These are phyloP conservation scores for Iberis pinnata DNA, from an alignment of 345 rosid genomes.

Conservation along the genomic window DNA sequence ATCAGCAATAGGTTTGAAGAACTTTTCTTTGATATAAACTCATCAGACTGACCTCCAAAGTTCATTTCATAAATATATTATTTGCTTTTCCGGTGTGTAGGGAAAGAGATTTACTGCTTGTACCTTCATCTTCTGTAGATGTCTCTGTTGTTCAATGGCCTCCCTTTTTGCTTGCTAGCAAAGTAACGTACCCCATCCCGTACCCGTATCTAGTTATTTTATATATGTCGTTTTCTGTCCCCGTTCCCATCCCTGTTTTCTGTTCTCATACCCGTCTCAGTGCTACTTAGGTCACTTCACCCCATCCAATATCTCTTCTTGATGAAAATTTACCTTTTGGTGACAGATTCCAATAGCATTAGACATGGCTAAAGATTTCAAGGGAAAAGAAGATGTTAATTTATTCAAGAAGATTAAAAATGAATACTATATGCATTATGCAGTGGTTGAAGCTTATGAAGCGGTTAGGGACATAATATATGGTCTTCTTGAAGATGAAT, in stretches of 20 bases:
- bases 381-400: slow-evolving; percentile 56
- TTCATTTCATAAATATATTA: slow-evolving; percentile 9
- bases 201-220: too few relatives aligned
- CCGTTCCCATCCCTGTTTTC: too few relatives aligned
- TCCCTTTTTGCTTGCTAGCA: slow-evolving; percentile 94
- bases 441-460: slow-evolving; percentile 79
- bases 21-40: slow-evolving; percentile 19
- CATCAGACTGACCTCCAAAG: slow-evolving; percentile 3
- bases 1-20: slow-evolving; percentile 62
- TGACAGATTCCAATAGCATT: slow-evolving; percentile 90
- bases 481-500: slow-evolving; percentile 58
- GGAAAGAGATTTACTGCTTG: slow-evolving; percentile 78
- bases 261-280: too few relatives aligned
- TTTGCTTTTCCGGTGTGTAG: slow-evolving; percentile 36
- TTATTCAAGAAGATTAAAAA: slow-evolving; percentile 64
- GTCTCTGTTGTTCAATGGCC: slow-evolving; percentile 90
- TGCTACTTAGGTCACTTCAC: slow-evolving; percentile 7
- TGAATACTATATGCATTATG: slow-evolving; percentile 71
- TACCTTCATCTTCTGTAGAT: slow-evolving; percentile 66
- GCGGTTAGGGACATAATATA: slow-evolving; percentile 51
- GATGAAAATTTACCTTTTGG: slow-evolving; percentile 17
- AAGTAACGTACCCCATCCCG: too few relatives aligned
- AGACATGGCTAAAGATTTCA: slow-evolving; percentile 98
- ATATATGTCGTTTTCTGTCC: too few relatives aligned
- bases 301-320: slow-evolving; percentile 17